Evolutionary conservation across 495 filamentous ascomycete genomes (phyloP).

Genomic region (Aspergillus baeticus): DNA sequence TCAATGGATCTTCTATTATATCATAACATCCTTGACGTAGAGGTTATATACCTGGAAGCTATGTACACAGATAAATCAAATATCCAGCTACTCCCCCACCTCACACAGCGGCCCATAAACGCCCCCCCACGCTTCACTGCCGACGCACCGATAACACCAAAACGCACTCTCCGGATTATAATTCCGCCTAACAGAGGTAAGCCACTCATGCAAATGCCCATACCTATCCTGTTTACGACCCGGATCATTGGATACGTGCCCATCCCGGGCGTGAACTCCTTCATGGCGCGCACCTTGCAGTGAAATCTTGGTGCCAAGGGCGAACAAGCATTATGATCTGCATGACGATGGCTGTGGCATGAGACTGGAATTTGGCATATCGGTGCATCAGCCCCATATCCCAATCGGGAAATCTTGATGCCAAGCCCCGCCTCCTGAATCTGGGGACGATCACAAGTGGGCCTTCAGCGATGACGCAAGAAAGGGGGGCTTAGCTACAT

Average conservation of each 20-base stretch:
- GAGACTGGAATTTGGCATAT: too few species aligned
- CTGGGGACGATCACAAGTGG: too few species aligned
- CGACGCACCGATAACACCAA: constrained; percentile 47
- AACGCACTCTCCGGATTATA: constrained; percentile 53
- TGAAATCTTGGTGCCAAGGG: constrained; percentile 6
- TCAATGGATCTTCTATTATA: too few species aligned
- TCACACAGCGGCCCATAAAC: constrained; percentile 12
- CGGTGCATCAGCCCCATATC: too few species aligned
- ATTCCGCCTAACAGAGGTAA: constrained; percentile 46
- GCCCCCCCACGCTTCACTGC: constrained; percentile 42
- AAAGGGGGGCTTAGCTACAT: too few species aligned
- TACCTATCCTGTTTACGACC: constrained; percentile 13
- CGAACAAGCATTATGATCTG: too few species aligned
- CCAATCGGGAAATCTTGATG: too few species aligned
- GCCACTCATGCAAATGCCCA: constrained; percentile 29
- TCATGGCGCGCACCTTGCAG: constrained; percentile 44
- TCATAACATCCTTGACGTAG: too few species aligned
- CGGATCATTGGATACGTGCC: constrained; percentile 32
- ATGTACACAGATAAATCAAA: neutral
- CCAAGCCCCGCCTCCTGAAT: too few species aligned
- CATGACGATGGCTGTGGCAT: too few species aligned
- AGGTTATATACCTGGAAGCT: neutral
- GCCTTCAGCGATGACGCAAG: too few species aligned
- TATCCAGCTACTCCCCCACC: neutral
- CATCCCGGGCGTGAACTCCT: constrained; percentile 24